Conservation (phyloP, 1,284 basidiomycete species). For the Irpex sp. region DNA sequence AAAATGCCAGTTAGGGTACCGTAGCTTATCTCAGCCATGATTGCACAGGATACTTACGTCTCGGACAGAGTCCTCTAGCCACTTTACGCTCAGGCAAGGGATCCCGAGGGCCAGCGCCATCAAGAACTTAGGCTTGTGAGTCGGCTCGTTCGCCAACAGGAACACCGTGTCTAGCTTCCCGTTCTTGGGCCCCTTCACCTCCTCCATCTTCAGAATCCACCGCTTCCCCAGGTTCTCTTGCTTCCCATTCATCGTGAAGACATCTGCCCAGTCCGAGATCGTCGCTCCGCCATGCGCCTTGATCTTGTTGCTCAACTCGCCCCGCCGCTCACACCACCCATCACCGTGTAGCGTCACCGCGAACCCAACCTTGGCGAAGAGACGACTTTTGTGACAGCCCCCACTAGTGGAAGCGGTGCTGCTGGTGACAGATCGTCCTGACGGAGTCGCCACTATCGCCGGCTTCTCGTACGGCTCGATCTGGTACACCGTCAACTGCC, state of each 20-base stretch:
- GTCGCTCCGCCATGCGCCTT: slow-evolving; percentile 55
- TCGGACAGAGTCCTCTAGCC: slow-evolving; percentile 46
- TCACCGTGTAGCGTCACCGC: slow-evolving; percentile 24
- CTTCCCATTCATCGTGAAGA: slow-evolving; percentile 59
- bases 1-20: no score
- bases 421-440: slow-evolving; percentile 33
- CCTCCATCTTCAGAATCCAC: slow-evolving; percentile 46
- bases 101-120: slow-evolving; percentile 82
- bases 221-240: slow-evolving; percentile 40
- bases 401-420: slow-evolving; percentile 19
- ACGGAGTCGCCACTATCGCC: slow-evolving; percentile 41
- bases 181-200: slow-evolving; percentile 32
- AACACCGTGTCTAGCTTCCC: slow-evolving; percentile 56
- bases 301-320: slow-evolving; percentile 39
- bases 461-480: slow-evolving; percentile 38
- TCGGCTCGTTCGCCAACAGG: slow-evolving; percentile 60
- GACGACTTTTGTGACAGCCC: slow-evolving; percentile 21
- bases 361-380: slow-evolving; percentile 40
- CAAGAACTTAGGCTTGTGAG: slow-evolving; percentile 75
- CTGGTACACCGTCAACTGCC: slow-evolving; percentile 35
- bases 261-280: slow-evolving; percentile 59
- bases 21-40: no score
- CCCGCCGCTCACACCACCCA: slow-evolving; percentile 31
- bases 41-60: slow-evolving; percentile 31
- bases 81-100: slow-evolving; percentile 71